These are phyloP conservation scores for Neoascochyta sp. DNA, from an alignment of 2,329 filamentous ascomycete species.

Conservation along the genomic window DNA sequence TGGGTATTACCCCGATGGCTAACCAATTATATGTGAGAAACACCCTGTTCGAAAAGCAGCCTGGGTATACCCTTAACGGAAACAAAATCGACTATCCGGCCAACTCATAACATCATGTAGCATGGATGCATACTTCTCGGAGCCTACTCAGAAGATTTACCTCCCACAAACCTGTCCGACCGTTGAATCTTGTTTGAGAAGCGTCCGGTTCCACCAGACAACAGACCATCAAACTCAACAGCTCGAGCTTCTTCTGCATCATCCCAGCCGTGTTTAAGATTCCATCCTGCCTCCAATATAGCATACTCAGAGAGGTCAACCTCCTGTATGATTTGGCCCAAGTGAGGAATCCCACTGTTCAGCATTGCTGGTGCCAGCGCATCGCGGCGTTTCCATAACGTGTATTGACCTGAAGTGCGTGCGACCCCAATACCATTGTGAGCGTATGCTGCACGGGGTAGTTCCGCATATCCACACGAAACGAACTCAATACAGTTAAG, in stretches of 20 bases:
- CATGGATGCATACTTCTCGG: too few relatives aligned
- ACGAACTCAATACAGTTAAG: constrained; percentile 50
- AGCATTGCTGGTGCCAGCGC: constrained; percentile 39
- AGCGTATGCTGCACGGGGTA: constrained; percentile 36
- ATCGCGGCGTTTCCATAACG: constrained; percentile 25
- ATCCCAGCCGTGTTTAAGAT: constrained; percentile 30
- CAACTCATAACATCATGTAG: too few relatives aligned
- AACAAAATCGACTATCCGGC: too few relatives aligned
- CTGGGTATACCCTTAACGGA: too few relatives aligned
- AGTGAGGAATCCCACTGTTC: constrained; percentile 30
- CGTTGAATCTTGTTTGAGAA: constrained; percentile 33
- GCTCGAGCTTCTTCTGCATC: constrained; percentile 34
- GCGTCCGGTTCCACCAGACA: constrained; percentile 42
- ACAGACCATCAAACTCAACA: constrained; percentile 41
- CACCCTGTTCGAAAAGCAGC: too few relatives aligned
- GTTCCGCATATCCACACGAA: constrained; percentile 59
- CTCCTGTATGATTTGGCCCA: constrained; percentile 42
- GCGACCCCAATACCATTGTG: constrained; percentile 5
- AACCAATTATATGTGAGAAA: too few relatives aligned
- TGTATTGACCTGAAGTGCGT: constrained; percentile 21
- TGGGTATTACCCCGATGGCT: too few relatives aligned
- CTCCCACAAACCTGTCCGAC: constrained; percentile 19
- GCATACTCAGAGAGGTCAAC: constrained; percentile 33
- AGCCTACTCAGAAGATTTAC: too few relatives aligned
- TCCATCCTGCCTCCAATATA: constrained; percentile 33